Evolutionary conservation across 2,329 filamentous ascomycete species (phyloP).

Genomic region (Teratosphaeria destructans): DNA sequence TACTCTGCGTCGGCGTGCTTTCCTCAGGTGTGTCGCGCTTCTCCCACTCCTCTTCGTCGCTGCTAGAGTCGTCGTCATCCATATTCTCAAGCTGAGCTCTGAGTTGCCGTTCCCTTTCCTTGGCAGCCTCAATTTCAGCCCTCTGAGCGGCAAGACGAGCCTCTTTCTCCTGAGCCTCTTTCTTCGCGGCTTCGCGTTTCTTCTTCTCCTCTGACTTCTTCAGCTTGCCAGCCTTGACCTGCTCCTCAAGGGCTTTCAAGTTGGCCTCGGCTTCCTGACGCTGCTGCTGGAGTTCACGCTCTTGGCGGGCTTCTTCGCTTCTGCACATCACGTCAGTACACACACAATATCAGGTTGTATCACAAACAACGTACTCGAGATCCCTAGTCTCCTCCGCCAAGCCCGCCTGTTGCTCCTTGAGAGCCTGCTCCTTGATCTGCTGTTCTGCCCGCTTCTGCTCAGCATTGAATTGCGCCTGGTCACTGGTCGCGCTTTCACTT

Average conservation of each 20-base stretch:
- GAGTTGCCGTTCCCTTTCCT: slow-evolving; percentile 80
- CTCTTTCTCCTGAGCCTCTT: slow-evolving; percentile 82
- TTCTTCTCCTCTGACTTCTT: slow-evolving; percentile 96
- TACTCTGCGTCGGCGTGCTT: slow-evolving; percentile 49
- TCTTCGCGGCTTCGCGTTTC: slow-evolving; percentile 76
- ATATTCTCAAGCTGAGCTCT: slow-evolving; percentile 75
- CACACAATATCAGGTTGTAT: not conserved
- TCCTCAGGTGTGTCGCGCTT: slow-evolving; percentile 42
- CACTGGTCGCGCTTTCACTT: slow-evolving; percentile 48
- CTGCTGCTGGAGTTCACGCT: slow-evolving; percentile 71
- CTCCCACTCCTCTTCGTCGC: slow-evolving; percentile 51
- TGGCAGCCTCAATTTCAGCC: slow-evolving; percentile 84
- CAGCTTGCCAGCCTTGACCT: slow-evolving; percentile 84
- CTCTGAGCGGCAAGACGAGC: slow-evolving; percentile 70
- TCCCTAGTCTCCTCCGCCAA: slow-evolving; percentile 63
- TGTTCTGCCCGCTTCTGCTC: slow-evolving; percentile 52
- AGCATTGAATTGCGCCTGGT: slow-evolving; percentile 39
- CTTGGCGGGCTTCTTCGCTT: slow-evolving; percentile 61
- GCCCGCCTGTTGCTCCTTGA: slow-evolving; percentile 61
- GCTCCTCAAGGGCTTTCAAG: slow-evolving; percentile 81
- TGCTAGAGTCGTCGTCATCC: slow-evolving; percentile 50
- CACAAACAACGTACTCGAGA: slow-evolving; percentile 62
- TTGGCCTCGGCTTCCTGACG: slow-evolving; percentile 72
- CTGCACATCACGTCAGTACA: slow-evolving; percentile 39
- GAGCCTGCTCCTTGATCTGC: slow-evolving; percentile 41